Evolutionary conservation across 2,329 filamentous ascomycete genomes (phyloP).

Genomic region (Cylindrodendrum hubeiense): DNA sequence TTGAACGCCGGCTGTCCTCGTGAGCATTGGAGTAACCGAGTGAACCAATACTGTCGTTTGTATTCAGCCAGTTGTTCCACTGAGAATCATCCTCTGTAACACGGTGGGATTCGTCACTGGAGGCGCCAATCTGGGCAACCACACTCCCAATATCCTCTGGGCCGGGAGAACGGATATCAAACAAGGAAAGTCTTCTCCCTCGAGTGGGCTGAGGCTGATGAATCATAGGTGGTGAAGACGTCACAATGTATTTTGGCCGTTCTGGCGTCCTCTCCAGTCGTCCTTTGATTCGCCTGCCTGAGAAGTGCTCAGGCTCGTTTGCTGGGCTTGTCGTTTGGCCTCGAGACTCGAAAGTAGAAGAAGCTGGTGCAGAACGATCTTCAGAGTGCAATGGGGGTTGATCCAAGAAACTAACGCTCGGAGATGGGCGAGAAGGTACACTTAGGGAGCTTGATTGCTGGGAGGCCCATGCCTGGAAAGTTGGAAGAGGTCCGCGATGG

Average conservation of each 20-base stretch:
- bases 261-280: slow-evolving; percentile 1
- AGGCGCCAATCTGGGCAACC: slow-evolving; percentile 26
- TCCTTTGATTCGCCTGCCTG: background rate
- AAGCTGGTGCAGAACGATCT: background rate
- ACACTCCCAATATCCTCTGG: slow-evolving; percentile 28
- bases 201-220: slow-evolving; percentile 45
- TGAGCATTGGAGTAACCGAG: background rate
- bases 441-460: background rate
- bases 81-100: slow-evolving; percentile 31
- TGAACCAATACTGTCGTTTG: background rate
- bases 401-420: background rate
- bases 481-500: slow-evolving; percentile 1
- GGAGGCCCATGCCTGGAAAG: slow-evolving; percentile 4
- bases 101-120: background rate
- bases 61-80: slow-evolving; percentile 41
- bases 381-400: background rate
- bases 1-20: background rate
- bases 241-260: slow-evolving; percentile 30
- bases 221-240: slow-evolving; percentile 32
- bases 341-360: background rate
- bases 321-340: background rate
- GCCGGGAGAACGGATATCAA: slow-evolving; percentile 30
- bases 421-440: background rate
- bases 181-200: slow-evolving; percentile 12
- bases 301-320: background rate